Percentiles rank a stretch among this genome's conserved stretches.
Evolutionary conservation across 2,329 filamentous ascomycete species (phyloP).

Genomic region (Sarocladium strictum): DNA sequence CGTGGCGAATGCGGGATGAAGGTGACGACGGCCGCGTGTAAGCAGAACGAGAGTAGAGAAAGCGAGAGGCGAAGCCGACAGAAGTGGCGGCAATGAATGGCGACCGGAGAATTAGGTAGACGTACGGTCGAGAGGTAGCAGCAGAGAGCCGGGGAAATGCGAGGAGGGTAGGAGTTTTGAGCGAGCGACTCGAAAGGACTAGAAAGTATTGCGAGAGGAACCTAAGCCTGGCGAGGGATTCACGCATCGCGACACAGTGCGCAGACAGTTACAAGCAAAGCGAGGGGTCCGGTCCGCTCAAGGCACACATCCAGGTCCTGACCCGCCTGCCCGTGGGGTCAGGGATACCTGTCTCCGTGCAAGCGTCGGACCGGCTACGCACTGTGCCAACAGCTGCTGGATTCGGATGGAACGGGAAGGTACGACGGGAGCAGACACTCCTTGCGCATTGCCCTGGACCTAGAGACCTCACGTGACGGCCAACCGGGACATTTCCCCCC

Average conservation of each 20-base stretch:
- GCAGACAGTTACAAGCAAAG: neutral
- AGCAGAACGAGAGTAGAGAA: neutral
- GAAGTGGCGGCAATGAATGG: neutral
- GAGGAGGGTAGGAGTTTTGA: neutral
- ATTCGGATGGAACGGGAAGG: slow-evolving; percentile 5
- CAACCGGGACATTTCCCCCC: neutral
- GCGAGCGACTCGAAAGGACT: neutral
- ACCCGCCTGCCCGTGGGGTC: neutral
- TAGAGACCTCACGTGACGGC: neutral
- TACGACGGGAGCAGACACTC: neutral
- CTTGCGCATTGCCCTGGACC: neutral
- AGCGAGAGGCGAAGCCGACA: neutral
- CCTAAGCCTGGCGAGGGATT: neutral
- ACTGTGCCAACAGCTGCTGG: neutral
- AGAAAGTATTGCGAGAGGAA: neutral
- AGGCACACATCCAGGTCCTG: neutral
- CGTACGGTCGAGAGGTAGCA: neutral
- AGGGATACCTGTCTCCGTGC: neutral
- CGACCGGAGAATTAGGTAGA: neutral
- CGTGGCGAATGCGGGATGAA: slow-evolving; percentile 4
- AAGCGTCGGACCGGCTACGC: neutral
- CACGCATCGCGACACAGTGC: slow-evolving; percentile 7
- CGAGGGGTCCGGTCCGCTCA: no score
- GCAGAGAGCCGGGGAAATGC: neutral
- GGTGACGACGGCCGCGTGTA: neutral